Base-by-base conservation (phyloP, 352 stramenopile genomes). In the Phytophthora ohioensis region DNA sequence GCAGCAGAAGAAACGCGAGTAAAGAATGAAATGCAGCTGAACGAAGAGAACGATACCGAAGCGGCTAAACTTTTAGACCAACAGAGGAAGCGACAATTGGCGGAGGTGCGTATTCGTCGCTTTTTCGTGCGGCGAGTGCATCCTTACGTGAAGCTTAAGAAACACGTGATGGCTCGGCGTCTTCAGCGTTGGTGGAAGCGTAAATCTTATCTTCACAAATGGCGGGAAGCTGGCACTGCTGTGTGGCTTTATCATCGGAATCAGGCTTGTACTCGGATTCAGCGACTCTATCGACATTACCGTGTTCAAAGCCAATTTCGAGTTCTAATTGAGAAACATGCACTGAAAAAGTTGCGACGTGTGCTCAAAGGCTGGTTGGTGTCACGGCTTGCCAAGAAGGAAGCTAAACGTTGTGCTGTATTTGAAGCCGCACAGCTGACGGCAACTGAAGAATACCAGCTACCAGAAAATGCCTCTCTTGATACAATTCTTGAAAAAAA, bases 51-150 rank as follows among this genome's bases (percentile, higher is more conserved):
- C 7, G 27, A 21, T 6, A 46, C 1, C 5, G 34, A 63, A n/a
- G 15, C 12, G 38, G 34, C 36, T 12, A 47, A 36, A 17, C 34
- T 2, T 27, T 51, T 58, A 38, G 34, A 65, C 7, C 32, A 13
- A 38, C 39, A 67, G 15, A 39, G 47, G 2, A 61, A 48, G 15
- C 61, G 41, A 3, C 51, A 52, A 48, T 54, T 91, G 12, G 76
- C 84, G 3, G 17, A 64, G 13, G 62, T 67, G 34, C 57, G 65
- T 5, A 81, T 93, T 62, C 51, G 75, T 55, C 76, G 76, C 9
- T 93, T 93, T 62, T 90, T 91, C 56, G 31, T 77, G 5, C 58
- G 73, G 2, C 68, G 61, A 45, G 83, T 91, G 11, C 62, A 75
- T 17, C 76, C 63, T 6, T 89, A 90, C 31, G 51, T 90, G 3